Percentiles rank a stretch among this genome's conserved stretches.
These are phyloP conservation scores for Erucastrum elatum DNA, from an alignment of 345 rosid species.

Conservation along the genomic window DNA sequence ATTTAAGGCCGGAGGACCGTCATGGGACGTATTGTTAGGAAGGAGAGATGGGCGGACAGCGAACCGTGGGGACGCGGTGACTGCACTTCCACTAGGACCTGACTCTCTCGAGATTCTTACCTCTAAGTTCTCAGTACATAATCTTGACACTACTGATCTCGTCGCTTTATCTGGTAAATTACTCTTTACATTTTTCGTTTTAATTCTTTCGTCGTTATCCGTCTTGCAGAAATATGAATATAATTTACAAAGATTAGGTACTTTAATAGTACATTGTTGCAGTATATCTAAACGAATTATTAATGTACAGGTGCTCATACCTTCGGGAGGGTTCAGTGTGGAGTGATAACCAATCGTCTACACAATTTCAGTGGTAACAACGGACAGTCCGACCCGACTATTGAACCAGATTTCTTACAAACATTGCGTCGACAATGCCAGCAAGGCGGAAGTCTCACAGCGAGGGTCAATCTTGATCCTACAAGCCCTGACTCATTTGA, in stretches of 20 bases:
- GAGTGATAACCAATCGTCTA: slow-evolving; percentile 51
- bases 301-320: slow-evolving; percentile 56
- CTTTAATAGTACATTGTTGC: neutral
- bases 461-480: slow-evolving; percentile 50
- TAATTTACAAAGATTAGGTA: neutral
- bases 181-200: neutral
- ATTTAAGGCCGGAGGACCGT: slow-evolving; percentile 72
- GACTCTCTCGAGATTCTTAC: slow-evolving; percentile 56
- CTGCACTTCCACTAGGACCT: slow-evolving; percentile 56
- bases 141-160: slow-evolving; percentile 63
- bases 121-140: slow-evolving; percentile 56
- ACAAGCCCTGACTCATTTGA: slow-evolving; percentile 50
- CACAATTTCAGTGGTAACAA: slow-evolving; percentile 48
- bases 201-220: neutral
- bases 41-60: slow-evolving; percentile 75
- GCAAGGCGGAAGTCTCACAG: slow-evolving; percentile 37
- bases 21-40: slow-evolving; percentile 46
- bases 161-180: slow-evolving; percentile 77
- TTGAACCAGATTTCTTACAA: slow-evolving; percentile 44
- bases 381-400: slow-evolving; percentile 45
- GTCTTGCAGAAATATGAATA: neutral
- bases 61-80: slow-evolving; percentile 45
- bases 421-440: slow-evolving; percentile 52
- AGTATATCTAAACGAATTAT: neutral
- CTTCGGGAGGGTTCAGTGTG: slow-evolving; percentile 61